A percentile compares a stretch with the other conserved stretches of the same genome.
Conservation (phyloP, 306 rosid genomes). For the Medicago lupulina region DNA sequence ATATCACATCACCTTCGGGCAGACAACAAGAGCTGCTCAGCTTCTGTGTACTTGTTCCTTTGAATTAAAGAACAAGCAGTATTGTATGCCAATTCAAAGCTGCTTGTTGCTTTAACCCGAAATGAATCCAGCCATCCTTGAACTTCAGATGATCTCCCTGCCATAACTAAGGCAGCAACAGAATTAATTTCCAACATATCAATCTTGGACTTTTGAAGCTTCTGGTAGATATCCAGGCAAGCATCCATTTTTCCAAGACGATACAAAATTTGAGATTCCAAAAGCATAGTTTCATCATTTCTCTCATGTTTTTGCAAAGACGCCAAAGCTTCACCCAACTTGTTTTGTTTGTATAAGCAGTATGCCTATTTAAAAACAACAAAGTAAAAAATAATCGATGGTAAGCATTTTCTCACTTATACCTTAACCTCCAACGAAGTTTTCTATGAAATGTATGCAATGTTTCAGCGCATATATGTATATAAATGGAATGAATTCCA, state of each 20-base stretch:
- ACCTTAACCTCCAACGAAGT: conserved; percentile 25
- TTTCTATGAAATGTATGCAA: conserved; percentile 8
- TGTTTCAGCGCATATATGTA: conserved; percentile 4
- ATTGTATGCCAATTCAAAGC: conserved; percentile 93
- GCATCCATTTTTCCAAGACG: conserved; percentile 91
- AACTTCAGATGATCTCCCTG: conserved; percentile 87
- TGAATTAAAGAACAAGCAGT: conserved; percentile 89
- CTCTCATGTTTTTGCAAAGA: conserved; percentile 67
- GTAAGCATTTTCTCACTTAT: conserved; percentile 25
- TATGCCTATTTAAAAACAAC: conserved; percentile 72
- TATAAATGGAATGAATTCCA: neutral
- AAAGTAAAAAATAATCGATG: conserved; percentile 34
- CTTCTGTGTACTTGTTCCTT: conserved; percentile 72
- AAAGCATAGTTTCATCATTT: conserved; percentile 62
- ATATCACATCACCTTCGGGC: conserved; percentile 73
- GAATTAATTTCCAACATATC: conserved; percentile 83
- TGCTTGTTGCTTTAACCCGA: conserved; percentile 79
- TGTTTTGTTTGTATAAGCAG: conserved; percentile 95
- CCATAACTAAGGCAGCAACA: conserved; percentile 80
- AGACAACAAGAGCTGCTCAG: conserved; percentile 83
- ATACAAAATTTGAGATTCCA: conserved; percentile 92
- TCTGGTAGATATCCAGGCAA: conserved; percentile 86
- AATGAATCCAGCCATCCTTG: conserved; percentile 77
- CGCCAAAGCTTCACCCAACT: conserved; percentile 82
- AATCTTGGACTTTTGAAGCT: conserved; percentile 79